phyloP scores from a whole-genome alignment of 2,329 filamentous ascomycete genomes.

The Laburnicola sp. region DNA sequence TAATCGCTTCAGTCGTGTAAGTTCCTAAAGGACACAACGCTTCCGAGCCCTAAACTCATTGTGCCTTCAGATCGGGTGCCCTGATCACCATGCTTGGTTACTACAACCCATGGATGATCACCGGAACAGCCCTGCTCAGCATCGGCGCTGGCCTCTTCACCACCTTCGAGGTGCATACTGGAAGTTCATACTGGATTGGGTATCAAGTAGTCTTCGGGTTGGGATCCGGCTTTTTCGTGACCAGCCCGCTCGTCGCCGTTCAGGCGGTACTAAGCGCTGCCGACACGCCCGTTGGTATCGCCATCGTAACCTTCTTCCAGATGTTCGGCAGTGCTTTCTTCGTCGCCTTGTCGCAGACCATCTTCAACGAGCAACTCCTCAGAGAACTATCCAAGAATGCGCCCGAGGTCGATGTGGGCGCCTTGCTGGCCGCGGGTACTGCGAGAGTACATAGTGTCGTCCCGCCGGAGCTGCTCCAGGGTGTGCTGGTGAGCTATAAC shows the following conservation, averaged over 20 bases:
- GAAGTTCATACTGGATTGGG: slow-evolving; percentile 29
- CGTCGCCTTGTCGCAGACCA: slow-evolving; percentile 64
- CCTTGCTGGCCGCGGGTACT: slow-evolving; percentile 51
- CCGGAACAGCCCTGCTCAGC: slow-evolving; percentile 29
- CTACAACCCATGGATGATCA: slow-evolving; percentile 42
- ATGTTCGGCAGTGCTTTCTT: slow-evolving; percentile 65
- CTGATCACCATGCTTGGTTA: slow-evolving; percentile 35
- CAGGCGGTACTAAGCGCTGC: slow-evolving; percentile 43
- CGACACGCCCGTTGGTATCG: slow-evolving; percentile 47
- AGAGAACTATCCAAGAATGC: slow-evolving; percentile 49
- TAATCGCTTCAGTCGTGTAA: slow-evolving; percentile 36
- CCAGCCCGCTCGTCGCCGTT: slow-evolving; percentile 45
- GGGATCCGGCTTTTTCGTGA: slow-evolving; percentile 47
- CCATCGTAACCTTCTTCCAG: slow-evolving; percentile 60
- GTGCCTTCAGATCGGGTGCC: slow-evolving; percentile 23
- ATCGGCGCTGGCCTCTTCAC: slow-evolving; percentile 31
- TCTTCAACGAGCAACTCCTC: slow-evolving; percentile 67
- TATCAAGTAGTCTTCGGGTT: slow-evolving; percentile 38
- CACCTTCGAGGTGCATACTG: slow-evolving; percentile 18
- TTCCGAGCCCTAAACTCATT: background rate
- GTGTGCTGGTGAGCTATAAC: slow-evolving; percentile 65
- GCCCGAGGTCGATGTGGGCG: slow-evolving; percentile 43
- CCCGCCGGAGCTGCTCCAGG: slow-evolving; percentile 50
- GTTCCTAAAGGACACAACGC: background rate
- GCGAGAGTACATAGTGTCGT: slow-evolving; percentile 61